Conservation (phyloP, 306 rosid species). For the Pyrus communis region DNA sequence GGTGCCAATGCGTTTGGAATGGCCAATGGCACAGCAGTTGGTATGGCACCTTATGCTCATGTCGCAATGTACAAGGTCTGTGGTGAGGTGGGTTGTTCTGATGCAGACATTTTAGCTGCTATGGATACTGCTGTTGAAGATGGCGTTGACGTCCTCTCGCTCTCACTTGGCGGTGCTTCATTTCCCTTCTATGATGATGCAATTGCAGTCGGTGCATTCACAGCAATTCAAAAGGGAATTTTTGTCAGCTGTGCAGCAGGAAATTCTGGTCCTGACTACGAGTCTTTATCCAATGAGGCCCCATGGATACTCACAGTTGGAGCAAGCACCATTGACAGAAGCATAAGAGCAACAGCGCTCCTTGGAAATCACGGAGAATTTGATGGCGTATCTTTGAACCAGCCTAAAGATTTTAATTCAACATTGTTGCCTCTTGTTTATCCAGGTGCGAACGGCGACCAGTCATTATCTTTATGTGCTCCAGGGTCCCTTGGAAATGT, state of each 20-base stretch:
- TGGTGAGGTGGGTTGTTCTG: neutral
- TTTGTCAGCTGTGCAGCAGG: constrained; percentile 64
- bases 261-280: constrained; percentile 43
- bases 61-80: constrained; percentile 39
- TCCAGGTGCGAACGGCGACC: constrained; percentile 20
- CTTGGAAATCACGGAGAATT: constrained; percentile 41
- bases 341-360: constrained; percentile 21
- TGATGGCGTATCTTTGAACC: constrained; percentile 34
- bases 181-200: constrained; percentile 40
- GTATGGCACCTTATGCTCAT: constrained; percentile 69
- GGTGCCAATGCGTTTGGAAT: constrained; percentile 44
- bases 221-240: constrained; percentile 57
- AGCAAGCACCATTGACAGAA: constrained; percentile 50
- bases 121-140: constrained; percentile 25
- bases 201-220: constrained; percentile 53
- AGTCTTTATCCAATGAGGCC: constrained; percentile 46
- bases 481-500: constrained; percentile 17
- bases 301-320: constrained; percentile 59
- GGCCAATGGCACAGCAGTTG: constrained; percentile 67
- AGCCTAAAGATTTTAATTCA: constrained; percentile 21
- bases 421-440: constrained; percentile 34
- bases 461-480: constrained; percentile 1
- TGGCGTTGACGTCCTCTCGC: constrained; percentile 56
- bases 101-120: constrained; percentile 22
- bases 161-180: constrained; percentile 34